Base-by-base conservation (phyloP, 768 basidiomycete species). In the Clavaria fumosa region DNA sequence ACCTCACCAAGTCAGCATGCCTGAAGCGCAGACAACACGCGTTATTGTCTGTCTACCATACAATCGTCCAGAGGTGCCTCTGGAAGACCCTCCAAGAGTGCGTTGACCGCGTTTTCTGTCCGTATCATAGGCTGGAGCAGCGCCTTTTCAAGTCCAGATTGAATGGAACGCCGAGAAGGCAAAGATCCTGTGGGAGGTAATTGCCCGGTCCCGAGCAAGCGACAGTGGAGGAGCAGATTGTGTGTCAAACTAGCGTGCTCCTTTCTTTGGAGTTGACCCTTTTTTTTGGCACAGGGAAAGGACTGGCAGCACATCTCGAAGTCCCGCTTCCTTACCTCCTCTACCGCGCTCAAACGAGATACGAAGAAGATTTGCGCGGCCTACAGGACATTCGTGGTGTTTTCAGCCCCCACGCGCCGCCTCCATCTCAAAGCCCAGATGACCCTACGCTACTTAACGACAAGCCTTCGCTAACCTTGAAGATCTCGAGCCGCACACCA, bases 131-230 rank as follows among this genome's bases (percentile, higher is more conserved):
- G 38, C 21, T 37, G 30, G 40, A 33, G 24, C 12, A 10, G 26
- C 27, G 28, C 38, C 47, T 40, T 34, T 44, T 39, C 42, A 44
- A 37, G 30, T 37, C 42, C 41, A 88, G 84, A 77, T 89, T 53
- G 77, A 81, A 61, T 89, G 85, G 85, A 82, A 69, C 30, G 46
- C 70, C 5, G 81, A 86, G 41, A 89, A 88, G 53, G 85, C 86
- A 31, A 77, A 78, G 43, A 71, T 83, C 4, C 61, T 89, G 5
- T 89, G 85, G 85, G 82, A 84, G 54, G 79, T 82, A 31, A 85
- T 89, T 44, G 77, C 83, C 37, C 68, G 72, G 47, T 82, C 81
- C 23, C 68, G 82, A 38, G 68, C 75, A 4, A 71, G 68, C 20
- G 80, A 84, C 43, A 75, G 73, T 37, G 69, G 72, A 12, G 79